phyloP scores from a whole-genome alignment of 208 protist species.

The Trypanosoma avium region DNA sequence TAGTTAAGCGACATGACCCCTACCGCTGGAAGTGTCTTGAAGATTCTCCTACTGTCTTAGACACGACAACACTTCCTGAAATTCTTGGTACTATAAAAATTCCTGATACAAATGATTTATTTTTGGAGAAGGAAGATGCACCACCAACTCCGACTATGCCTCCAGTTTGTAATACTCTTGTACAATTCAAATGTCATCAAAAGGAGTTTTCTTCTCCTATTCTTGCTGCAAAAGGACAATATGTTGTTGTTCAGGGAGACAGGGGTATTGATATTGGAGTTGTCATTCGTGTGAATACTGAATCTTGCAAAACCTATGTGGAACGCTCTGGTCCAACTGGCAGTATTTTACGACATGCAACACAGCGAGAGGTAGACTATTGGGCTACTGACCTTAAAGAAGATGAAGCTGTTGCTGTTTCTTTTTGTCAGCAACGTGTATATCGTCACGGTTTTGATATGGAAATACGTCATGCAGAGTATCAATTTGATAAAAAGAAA shows the following conservation, averaged over 20 bases:
- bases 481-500: constrained; percentile 94
- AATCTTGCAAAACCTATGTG: constrained; percentile 43
- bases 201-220: constrained; percentile 67
- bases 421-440: constrained; percentile 67
- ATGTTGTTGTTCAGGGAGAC: constrained; percentile 88
- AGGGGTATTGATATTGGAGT: constrained; percentile 90
- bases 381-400: constrained; percentile 83
- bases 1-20: constrained; percentile 55
- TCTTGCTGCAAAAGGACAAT: constrained; percentile 62
- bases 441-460: constrained; percentile 66
- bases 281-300: constrained; percentile 72
- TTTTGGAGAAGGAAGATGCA: constrained; percentile 44
- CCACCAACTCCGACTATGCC: constrained; percentile 26
- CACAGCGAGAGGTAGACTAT: constrained; percentile 85
- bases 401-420: constrained; percentile 66
- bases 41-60: constrained; percentile 25
- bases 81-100: neutral
- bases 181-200: constrained; percentile 91
- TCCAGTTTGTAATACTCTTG: constrained; percentile 49
- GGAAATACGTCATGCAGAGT: constrained; percentile 83
- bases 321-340: constrained; percentile 56
- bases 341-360: constrained; percentile 72
- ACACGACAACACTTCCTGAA: constrained; percentile 14
- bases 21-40: constrained; percentile 74
- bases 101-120: constrained; percentile 33